Base-by-base conservation (phyloP, 2,329 filamentous ascomycete genomes). In the Hymenoscyphus infarciens region DNA sequence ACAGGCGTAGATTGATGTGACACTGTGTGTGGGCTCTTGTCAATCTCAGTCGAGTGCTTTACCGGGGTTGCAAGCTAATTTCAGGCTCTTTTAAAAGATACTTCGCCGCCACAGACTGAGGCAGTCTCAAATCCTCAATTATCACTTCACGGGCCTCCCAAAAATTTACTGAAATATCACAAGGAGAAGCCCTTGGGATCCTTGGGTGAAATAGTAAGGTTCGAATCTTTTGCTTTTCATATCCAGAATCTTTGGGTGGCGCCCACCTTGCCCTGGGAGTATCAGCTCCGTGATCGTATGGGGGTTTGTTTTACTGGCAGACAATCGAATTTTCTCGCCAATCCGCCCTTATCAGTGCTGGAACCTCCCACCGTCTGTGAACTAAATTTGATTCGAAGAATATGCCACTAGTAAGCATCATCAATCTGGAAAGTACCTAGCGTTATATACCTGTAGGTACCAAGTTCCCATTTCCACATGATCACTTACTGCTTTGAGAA, bases 61-160 rank as follows among this genome's bases (percentile, higher is more conserved):
- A 19, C 62, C 52, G 45, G 58, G 61, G 63, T 65, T 38, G 31
- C 55, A 49, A 63, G 39, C 56, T 62, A 63, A 60, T 61, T 61
- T 61, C 63, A 60, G 58, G 58, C 61, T 63, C 63, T 61, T 61
- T 60, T 56, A 58, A 61, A 61, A 61, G 63, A 61, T 60, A 63
- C 56, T 56, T 61, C 29, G 42, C 45, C 61, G 59, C 58, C 63
- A 61, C 58, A 56, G 58, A 56, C 16, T 56, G 58, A 56, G 25
- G 11, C 63, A 35, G 19, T 52, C 22, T 22, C 22, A 25, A 22
- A 52, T 25, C 45, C 22, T 22, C 19, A 22, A 22, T 19, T 25
- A 52, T 52, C 45, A 52, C 19, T 22, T 8, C 19, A 11, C 42
- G 42, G 19, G 19, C n/a, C 19, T 49, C n/a, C 5, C 1, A 25